Evolutionary conservation across 129 eudicot genomes (phyloP).

Genomic region (Tagetes patula): DNA sequence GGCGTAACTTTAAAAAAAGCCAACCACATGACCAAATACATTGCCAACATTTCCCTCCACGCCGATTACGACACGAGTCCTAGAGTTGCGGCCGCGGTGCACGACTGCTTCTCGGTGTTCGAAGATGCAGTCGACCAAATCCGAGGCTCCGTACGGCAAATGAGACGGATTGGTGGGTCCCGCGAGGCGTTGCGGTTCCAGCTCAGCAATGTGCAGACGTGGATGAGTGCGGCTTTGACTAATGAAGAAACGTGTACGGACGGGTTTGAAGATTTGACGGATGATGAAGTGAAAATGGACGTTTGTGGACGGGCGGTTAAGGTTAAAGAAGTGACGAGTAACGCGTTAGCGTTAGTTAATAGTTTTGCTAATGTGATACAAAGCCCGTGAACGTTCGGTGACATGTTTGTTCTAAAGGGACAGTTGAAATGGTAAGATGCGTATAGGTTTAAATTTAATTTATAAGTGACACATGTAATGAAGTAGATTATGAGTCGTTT

Average conservation of each 20-base stretch:
- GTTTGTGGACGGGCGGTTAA: conserved; percentile 46
- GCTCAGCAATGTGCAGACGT: conserved; percentile 92
- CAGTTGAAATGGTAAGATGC: too few species aligned
- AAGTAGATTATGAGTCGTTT: too few species aligned
- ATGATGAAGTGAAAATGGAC: conserved; percentile 42
- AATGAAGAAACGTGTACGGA: conserved; percentile 91
- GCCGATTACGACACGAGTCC: conserved; percentile 49
- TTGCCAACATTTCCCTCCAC: conserved; percentile 49
- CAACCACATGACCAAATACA: conserved; percentile 41
- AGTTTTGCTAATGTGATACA: conserved; percentile 38
- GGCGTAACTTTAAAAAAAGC: conserved; percentile 62
- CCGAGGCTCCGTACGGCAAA: conserved; percentile 62
- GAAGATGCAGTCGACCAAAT: conserved; percentile 70
- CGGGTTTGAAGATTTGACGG: conserved; percentile 63
- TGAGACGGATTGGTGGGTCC: conserved; percentile 48
- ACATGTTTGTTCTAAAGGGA: too few species aligned
- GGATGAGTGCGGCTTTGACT: conserved; percentile 93
- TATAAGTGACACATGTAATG: too few species aligned
- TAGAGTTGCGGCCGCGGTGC: conserved; percentile 62
- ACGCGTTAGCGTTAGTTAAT: conserved; percentile 83
- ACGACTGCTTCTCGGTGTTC: conserved; percentile 63
- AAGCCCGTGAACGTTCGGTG: conserved; percentile 17
- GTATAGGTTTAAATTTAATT: too few species aligned
- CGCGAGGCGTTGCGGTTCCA: conserved; percentile 63
- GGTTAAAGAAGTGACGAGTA: conserved; percentile 74